Evolutionary conservation across 148 eudicot species (phyloP).

Genomic region (Rhododendron williamsianum): DNA sequence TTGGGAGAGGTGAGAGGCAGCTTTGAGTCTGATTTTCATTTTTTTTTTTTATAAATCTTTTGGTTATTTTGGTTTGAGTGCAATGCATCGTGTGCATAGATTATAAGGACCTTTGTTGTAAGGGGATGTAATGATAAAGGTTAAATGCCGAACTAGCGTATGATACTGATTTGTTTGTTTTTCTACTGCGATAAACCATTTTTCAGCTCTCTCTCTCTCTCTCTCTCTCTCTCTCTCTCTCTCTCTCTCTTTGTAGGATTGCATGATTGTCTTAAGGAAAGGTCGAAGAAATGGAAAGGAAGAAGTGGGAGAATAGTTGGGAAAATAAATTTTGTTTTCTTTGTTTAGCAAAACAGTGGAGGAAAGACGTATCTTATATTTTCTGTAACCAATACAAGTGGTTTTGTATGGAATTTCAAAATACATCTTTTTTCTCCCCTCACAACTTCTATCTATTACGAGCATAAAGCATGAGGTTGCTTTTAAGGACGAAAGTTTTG

Average conservation of each 20-base stretch:
- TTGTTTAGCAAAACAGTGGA: too few relatives aligned
- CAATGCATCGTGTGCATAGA: neutral
- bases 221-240: neutral
- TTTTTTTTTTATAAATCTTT: neutral
- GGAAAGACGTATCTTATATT: too few relatives aligned
- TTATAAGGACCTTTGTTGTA: neutral
- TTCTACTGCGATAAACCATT: neutral
- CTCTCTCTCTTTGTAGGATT: neutral
- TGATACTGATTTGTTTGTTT: neutral
- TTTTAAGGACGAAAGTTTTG: too few relatives aligned
- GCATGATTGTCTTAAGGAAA: too few relatives aligned
- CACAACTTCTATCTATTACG: too few relatives aligned
- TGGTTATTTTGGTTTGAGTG: neutral
- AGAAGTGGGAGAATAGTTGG: neutral
- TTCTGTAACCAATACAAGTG: too few relatives aligned
- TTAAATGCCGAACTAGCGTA: neutral
- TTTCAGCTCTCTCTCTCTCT: neutral
- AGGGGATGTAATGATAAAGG: neutral
- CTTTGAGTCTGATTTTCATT: neutral
- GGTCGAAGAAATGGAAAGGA: neutral
- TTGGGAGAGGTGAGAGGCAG: neutral
- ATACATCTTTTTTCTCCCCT: too few relatives aligned
- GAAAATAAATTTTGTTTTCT: too few relatives aligned
- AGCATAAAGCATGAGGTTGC: too few relatives aligned
- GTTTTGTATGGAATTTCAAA: too few relatives aligned